Evolutionary conservation across 2,329 filamentous ascomycete genomes (phyloP).

Genomic region (Colletotrichum truncatum): DNA sequence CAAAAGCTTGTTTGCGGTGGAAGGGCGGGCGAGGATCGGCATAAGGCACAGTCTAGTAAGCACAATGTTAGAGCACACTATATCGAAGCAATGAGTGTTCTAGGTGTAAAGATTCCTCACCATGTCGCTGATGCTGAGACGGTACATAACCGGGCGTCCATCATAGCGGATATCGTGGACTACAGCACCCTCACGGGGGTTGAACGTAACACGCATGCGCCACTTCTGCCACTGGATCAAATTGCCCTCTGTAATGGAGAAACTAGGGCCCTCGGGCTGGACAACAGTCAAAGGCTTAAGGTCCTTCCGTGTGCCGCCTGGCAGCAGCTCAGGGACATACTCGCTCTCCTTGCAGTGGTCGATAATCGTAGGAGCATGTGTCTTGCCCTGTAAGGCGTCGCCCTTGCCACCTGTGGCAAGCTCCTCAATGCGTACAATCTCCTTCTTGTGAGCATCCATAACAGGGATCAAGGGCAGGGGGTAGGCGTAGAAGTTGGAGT

Average conservation of each 20-base stretch:
- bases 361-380: constrained; percentile 31
- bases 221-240: constrained; percentile 60
- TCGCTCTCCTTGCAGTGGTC: constrained; percentile 45
- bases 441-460: constrained; percentile 39
- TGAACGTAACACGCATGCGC: constrained; percentile 69
- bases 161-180: constrained; percentile 68
- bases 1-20: constrained; percentile 69
- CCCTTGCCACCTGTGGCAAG: constrained; percentile 43
- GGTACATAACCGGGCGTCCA: constrained; percentile 64
- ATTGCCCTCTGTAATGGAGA: constrained; percentile 54
- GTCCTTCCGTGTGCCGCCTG: constrained; percentile 53
- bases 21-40: constrained; percentile 30
- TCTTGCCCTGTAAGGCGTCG: constrained; percentile 33
- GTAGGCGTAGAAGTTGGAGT: constrained; percentile 60
- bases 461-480: constrained; percentile 58
- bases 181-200: constrained; percentile 65
- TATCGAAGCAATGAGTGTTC: background rate
- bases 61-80: background rate
- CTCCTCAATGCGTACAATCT: constrained; percentile 44
- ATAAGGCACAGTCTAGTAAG: constrained; percentile 20
- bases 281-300: constrained; percentile 69
- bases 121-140: constrained; percentile 68
- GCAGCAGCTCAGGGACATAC: constrained; percentile 52
- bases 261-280: constrained; percentile 69
- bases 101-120: background rate